Evolutionary conservation across 495 filamentous ascomycete genomes (phyloP).

Genomic region (Aspergillus nanangensis): DNA sequence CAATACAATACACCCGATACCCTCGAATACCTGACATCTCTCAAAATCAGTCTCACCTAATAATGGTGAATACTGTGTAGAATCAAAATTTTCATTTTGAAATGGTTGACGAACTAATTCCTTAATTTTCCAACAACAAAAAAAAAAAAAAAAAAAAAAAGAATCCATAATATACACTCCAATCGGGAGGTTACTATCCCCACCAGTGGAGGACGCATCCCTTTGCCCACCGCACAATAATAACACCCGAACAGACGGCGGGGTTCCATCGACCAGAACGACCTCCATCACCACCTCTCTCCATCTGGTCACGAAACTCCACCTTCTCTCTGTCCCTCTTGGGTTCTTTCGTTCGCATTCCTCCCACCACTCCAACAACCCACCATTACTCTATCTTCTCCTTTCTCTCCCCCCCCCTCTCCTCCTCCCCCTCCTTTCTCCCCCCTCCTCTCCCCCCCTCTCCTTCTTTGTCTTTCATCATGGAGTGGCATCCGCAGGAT

Average conservation of each 20-base stretch:
- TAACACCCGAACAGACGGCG: no score
- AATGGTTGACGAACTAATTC: not conserved
- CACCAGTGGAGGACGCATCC: not conserved
- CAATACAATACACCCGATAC: no score
- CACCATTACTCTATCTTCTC: constrained; percentile 5
- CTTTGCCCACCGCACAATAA: no score
- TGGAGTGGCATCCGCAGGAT: constrained; percentile 91
- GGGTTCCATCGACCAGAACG: no score
- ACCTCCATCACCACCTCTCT: no score
- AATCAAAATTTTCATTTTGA: not conserved
- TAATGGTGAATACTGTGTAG: no score
- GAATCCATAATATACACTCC: not conserved
- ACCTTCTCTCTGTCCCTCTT: no score
- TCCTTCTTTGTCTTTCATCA: constrained; percentile 31
- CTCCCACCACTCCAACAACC: not conserved
- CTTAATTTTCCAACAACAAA: not conserved
- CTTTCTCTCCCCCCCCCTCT: not conserved
- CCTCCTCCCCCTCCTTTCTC: not conserved
- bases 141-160: not conserved
- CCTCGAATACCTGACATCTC: no score
- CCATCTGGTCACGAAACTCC: no score
- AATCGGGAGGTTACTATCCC: not conserved
- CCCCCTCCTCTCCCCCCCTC: not conserved
- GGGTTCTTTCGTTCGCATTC: no score
- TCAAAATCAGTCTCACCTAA: no score